Percentiles rank a stretch among this genome's conserved stretches.
Conservation (phyloP, 2,329 filamentous ascomycete species). For the Xylariales sp. region DNA sequence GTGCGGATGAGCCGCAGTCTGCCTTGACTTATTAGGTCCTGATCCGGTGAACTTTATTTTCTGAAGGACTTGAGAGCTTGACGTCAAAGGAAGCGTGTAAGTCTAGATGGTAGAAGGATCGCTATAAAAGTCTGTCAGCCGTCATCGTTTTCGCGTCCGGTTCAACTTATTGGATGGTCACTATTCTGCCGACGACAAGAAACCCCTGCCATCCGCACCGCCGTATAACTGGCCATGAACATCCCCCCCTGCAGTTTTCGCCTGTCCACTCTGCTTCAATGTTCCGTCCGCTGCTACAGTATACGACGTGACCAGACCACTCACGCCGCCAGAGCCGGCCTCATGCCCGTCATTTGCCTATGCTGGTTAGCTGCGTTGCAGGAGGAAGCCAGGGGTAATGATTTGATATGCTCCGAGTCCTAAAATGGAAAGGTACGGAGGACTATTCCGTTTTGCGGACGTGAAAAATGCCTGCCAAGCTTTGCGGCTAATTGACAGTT, state of each 20-base stretch:
- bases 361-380: not conserved
- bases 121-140: constrained; percentile 19
- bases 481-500: constrained; percentile 5
- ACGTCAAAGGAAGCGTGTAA: constrained; percentile 34
- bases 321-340: constrained; percentile 19
- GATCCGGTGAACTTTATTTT: constrained; percentile 35
- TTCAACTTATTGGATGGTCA: constrained; percentile 14
- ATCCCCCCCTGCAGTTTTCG: constrained; percentile 29
- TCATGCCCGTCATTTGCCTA: constrained; percentile 27
- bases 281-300: constrained; percentile 27
- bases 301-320: constrained; percentile 31
- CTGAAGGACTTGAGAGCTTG: constrained; percentile 26
- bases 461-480: not conserved
- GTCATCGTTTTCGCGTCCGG: not conserved
- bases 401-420: constrained; percentile 3
- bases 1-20: constrained; percentile 52
- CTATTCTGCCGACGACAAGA: constrained; percentile 41
- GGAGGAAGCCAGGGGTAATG: not conserved
- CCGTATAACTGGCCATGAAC: constrained; percentile 38
- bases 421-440: not conserved
- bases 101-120: constrained; percentile 38
- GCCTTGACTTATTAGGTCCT: constrained; percentile 41
- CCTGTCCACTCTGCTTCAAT: constrained; percentile 26
- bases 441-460: not conserved
- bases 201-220: constrained; percentile 31